phyloP scores from a whole-genome alignment of 306 rosid genomes.

The Vigna radiata region DNA sequence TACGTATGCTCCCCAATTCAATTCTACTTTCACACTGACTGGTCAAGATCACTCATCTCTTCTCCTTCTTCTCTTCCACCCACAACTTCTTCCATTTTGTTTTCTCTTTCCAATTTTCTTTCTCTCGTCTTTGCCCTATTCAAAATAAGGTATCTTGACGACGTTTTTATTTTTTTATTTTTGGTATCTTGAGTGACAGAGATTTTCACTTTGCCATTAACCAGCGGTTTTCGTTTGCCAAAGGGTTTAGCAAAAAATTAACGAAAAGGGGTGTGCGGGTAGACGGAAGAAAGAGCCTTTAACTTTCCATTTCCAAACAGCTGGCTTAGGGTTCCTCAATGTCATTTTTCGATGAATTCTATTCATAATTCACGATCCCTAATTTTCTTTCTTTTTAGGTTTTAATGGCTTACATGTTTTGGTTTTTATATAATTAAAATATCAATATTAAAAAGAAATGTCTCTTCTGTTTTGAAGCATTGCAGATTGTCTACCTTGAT shows the following conservation, averaged over 20 bases:
- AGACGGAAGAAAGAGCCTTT: background rate
- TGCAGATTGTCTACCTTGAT: slow-evolving; percentile 49
- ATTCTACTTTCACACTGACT: slow-evolving; percentile 36
- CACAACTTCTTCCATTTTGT: background rate
- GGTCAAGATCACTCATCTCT: slow-evolving; percentile 43
- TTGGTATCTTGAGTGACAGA: background rate
- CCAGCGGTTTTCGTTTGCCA: background rate
- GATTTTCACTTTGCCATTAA: slow-evolving; percentile 2
- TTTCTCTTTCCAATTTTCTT: background rate
- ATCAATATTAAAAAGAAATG: background rate
- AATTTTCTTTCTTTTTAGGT: background rate
- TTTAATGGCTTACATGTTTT: background rate
- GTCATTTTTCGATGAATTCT: background rate
- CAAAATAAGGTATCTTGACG: slow-evolving; percentile 15
- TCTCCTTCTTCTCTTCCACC: slow-evolving; percentile 23
- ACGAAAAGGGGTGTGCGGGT: too few relatives aligned
- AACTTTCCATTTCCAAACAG: background rate
- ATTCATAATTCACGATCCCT: background rate
- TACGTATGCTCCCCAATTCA: slow-evolving; percentile 2
- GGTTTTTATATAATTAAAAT: background rate
- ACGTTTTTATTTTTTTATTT: background rate
- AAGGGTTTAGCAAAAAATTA: background rate
- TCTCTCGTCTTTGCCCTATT: slow-evolving; percentile 12
- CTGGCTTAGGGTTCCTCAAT: slow-evolving; percentile 35
- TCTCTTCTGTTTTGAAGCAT: background rate